A percentile compares a stretch with the other conserved stretches of the same genome.
Conservation (phyloP, 1,284 basidiomycete genomes). For the Afroboletus lepidellus region DNA sequence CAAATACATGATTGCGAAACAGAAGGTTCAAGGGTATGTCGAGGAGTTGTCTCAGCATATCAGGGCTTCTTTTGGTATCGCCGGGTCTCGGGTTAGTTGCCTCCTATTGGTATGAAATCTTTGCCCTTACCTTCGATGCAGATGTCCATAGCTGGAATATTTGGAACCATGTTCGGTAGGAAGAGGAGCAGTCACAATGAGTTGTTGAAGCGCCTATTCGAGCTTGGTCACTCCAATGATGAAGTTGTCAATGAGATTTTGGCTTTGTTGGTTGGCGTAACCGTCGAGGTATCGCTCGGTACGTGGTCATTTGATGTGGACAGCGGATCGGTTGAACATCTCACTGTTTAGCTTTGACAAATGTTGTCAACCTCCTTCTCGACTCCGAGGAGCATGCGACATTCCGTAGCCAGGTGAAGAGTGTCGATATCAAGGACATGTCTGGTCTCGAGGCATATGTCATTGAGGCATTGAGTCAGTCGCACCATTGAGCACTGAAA, state of each 20-base stretch:
- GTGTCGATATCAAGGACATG: constrained; percentile 38
- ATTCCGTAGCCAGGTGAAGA: constrained; percentile 41
- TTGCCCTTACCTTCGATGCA: constrained; percentile 22
- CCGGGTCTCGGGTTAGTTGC: constrained; percentile 25
- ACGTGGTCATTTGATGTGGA: constrained; percentile 16
- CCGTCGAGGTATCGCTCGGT: constrained; percentile 70
- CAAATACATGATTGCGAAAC: constrained; percentile 53
- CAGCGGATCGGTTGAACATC: constrained; percentile 1
- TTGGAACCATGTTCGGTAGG: constrained; percentile 49
- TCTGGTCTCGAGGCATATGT: constrained; percentile 50
- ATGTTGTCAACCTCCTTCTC: constrained; percentile 60
- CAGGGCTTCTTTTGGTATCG: constrained; percentile 41
- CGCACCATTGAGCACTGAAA: neutral
- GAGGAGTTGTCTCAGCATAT: constrained; percentile 56
- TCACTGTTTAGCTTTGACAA: constrained; percentile 42
- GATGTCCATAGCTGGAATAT: constrained; percentile 50
- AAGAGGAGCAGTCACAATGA: constrained; percentile 50
- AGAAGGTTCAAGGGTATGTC: constrained; percentile 50
- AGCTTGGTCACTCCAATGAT: constrained; percentile 53
- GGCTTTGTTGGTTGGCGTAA: constrained; percentile 65
- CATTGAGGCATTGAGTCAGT: constrained; percentile 65
- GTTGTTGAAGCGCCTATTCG: constrained; percentile 55
- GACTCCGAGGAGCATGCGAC: constrained; percentile 43
- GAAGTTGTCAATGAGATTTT: constrained; percentile 66
- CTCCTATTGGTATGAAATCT: neutral